Percentiles rank a stretch among this genome's conserved stretches.
These are phyloP conservation scores for Ganoderma boninense DNA, from an alignment of 1,284 basidiomycete genomes.

Conservation along the genomic window DNA sequence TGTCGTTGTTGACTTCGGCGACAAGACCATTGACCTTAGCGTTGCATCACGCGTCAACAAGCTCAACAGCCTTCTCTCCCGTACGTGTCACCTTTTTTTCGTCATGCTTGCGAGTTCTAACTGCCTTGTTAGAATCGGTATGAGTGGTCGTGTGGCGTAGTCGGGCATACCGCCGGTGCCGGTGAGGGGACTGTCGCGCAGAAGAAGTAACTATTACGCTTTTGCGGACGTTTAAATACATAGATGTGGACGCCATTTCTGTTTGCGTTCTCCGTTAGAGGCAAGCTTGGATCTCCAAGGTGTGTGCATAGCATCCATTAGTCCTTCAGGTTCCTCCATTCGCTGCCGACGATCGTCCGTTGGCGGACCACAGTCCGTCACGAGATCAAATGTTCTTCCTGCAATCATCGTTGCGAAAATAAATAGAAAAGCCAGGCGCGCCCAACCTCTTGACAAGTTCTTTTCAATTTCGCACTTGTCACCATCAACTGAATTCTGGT, in stretches of 20 bases:
- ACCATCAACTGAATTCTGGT: not conserved
- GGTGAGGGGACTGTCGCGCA: conserved; percentile 12
- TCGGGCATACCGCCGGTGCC: not conserved
- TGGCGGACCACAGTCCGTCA: not conserved
- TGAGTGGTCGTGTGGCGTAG: conserved; percentile 8
- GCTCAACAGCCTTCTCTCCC: conserved; percentile 71
- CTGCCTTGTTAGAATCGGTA: conserved; percentile 24
- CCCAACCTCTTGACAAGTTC: not conserved
- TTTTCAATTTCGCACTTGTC: no score
- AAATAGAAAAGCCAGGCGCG: no score
- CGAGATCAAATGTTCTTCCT: not conserved
- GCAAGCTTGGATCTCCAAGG: not conserved
- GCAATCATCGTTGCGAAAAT: not conserved
- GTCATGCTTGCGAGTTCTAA: not conserved
- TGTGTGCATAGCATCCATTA: not conserved
- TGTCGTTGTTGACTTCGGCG: conserved; percentile 95
- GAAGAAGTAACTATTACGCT: conserved; percentile 15
- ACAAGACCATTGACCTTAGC: conserved; percentile 53
- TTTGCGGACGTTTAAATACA: conserved; percentile 24
- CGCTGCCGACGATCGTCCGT: not conserved
- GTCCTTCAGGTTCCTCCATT: no score
- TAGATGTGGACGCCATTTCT: conserved; percentile 22
- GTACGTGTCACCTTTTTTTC: conserved; percentile 47
- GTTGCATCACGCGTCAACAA: conserved; percentile 11
- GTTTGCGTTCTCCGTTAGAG: not conserved